Evolutionary conservation across 257 asterid species (phyloP).

Genomic region (Gynochthodes officinalis): DNA sequence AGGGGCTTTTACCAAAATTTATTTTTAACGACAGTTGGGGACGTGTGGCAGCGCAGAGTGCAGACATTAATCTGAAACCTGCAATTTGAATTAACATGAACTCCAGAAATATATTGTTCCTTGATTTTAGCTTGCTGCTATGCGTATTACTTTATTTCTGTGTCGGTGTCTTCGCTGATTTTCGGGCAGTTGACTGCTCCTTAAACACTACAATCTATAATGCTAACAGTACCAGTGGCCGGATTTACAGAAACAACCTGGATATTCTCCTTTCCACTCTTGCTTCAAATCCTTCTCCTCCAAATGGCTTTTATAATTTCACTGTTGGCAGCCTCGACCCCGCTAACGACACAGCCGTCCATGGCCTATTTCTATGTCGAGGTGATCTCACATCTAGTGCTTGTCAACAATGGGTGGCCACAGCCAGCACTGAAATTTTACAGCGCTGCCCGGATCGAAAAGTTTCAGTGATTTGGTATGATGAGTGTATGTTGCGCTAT

Average conservation of each 20-base stretch:
- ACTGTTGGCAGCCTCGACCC: slow-evolving; percentile 18
- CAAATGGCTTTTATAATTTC: slow-evolving; percentile 16
- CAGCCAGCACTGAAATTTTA: not conserved
- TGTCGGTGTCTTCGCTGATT: not conserved
- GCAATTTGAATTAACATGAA: not conserved
- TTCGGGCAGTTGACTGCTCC: rapidly evolving
- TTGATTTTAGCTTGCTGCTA: not conserved
- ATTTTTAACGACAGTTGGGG: too few relatives aligned
- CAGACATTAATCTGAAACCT: too few relatives aligned
- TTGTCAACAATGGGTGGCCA: slow-evolving; percentile 18
- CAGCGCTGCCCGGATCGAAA: slow-evolving; percentile 11
- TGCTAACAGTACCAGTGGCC: not conserved
- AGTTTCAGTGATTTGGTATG: not conserved
- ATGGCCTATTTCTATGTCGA: slow-evolving; percentile 27
- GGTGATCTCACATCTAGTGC: slow-evolving; percentile 9
- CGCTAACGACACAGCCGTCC: not conserved
- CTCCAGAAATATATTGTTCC: not conserved
- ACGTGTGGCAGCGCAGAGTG: too few relatives aligned
- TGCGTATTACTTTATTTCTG: not conserved
- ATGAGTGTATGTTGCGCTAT: slow-evolving; percentile 17
- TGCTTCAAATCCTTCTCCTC: slow-evolving; percentile 11
- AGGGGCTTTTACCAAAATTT: too few relatives aligned
- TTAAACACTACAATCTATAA: not conserved
- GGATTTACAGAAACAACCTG: slow-evolving; percentile 15
- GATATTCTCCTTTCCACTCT: slow-evolving; percentile 11